phyloP scores from a whole-genome alignment of 257 asterid genomes.

The Fraxinus cuspidata region DNA sequence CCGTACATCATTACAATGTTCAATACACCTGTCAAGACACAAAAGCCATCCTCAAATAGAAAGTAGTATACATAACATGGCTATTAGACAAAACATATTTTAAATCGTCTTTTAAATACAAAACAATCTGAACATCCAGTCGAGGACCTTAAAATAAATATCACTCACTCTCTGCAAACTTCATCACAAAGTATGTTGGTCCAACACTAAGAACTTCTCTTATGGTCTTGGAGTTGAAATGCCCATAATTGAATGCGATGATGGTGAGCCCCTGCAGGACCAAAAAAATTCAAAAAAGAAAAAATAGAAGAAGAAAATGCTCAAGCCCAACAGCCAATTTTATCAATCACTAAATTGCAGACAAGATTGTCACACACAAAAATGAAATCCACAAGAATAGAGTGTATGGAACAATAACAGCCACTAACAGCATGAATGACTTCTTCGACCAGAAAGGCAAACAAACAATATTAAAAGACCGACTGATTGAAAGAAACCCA shows the following conservation, averaged over 20 bases:
- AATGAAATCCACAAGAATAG: not conserved
- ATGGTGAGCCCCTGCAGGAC: slow-evolving; percentile 73
- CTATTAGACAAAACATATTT: not conserved
- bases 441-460: not conserved
- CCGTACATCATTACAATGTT: slow-evolving; percentile 96
- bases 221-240: slow-evolving; percentile 52
- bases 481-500: not conserved
- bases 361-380: not conserved
- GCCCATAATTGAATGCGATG: slow-evolving; percentile 66
- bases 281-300: not conserved
- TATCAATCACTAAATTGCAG: slow-evolving; percentile 5
- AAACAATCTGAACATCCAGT: slow-evolving; percentile 22
- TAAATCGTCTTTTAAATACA: slow-evolving; percentile 10
- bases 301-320: slow-evolving; percentile 14
- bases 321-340: slow-evolving; percentile 15
- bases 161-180: slow-evolving; percentile 68
- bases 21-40: slow-evolving; percentile 59
- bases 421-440: not conserved
- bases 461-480: not conserved
- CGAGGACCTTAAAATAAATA: not conserved
- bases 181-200: slow-evolving; percentile 93
- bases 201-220: slow-evolving; percentile 93
- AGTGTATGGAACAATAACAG: not conserved
- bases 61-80: slow-evolving; percentile 19
- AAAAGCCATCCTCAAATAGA: slow-evolving; percentile 4